Base-by-base conservation (phyloP, 2,329 filamentous ascomycete species). In the Mollisiaceae sp. region DNA sequence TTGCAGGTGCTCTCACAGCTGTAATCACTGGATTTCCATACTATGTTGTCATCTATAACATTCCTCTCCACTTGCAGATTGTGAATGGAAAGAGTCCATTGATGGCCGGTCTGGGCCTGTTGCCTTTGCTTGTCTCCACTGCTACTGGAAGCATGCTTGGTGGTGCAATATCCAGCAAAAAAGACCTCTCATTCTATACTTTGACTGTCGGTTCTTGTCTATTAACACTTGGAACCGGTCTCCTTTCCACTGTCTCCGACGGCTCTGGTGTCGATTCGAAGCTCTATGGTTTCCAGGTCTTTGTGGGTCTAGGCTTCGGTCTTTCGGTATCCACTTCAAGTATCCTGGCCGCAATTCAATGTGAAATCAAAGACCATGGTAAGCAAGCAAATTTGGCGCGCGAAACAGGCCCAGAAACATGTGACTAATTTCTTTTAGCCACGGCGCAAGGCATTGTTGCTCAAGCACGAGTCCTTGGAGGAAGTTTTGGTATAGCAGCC, bases 41-140 rank as follows among this genome's bases (percentile, higher is more conserved):
- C 67, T 81, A 88, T 22, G 79, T 83, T 2, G 79, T 87, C 22
- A 81, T 84, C 15, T 81, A 88, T 62, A 80, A 83, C 45, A 80
- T 89, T 8, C 86, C 86, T 1, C 84, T 88, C 70, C 78, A 84
- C 4, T 86, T 87, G 62, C 86, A 88, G 67, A 83, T 88, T 45
- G 81, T 87, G 63, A 83, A 86, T 65, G 77, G 77, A 8, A 80
- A 87, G 58, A 80, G 77, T 32, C 79, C 84, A 0, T 77, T 88
- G 36, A 80, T 80, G 73, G 84, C 85, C 0, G 85, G 86, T 4
- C 73, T 87, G 4, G 84, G 86, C 59, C 79, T 88, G 12, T 78
- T 88, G 20, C 86, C 86, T 0, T 79, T 88, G 76, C 81, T 88
- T 0, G 83, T 82, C 1, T 78, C 83, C 5, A 86, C 84, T 55